Conservation (phyloP, 306 rosid species). For the Quercus ilex region DNA sequence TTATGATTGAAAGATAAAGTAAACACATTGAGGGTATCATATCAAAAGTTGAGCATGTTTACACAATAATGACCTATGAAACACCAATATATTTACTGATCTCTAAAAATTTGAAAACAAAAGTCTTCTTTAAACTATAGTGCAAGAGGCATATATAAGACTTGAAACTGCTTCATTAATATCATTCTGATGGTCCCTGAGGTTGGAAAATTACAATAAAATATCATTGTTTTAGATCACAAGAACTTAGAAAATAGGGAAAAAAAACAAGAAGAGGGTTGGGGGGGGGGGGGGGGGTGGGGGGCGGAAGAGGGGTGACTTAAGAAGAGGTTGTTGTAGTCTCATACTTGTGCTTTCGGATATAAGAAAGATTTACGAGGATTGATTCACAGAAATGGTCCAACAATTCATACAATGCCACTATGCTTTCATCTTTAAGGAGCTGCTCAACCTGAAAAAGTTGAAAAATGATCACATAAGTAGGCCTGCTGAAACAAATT, state of each 20-base stretch:
- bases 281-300: too few species aligned
- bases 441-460: slow-evolving; percentile 63
- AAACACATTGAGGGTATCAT: neutral
- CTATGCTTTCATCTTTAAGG: slow-evolving; percentile 47
- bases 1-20: neutral
- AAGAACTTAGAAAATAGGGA: neutral
- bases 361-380: slow-evolving; percentile 52
- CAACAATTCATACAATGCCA: neutral
- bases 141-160: slow-evolving; percentile 78
- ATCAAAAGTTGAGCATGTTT: slow-evolving; percentile 5
- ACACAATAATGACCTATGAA: neutral
- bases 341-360: slow-evolving; percentile 61
- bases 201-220: neutral
- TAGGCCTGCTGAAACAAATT: neutral
- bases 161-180: slow-evolving; percentile 86
- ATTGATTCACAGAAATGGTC: slow-evolving; percentile 49
- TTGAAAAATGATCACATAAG: neutral
- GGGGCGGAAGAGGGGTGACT: too few species aligned
- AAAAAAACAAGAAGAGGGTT: neutral
- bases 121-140: slow-evolving; percentile 40
- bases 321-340: too few species aligned
- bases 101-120: slow-evolving; percentile 53
- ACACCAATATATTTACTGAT: slow-evolving; percentile 62
- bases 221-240: neutral
- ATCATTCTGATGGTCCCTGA: slow-evolving; percentile 64